phyloP scores from a whole-genome alignment of 2,329 filamentous ascomycete species.

The Paracoccidioides lutzii region DNA sequence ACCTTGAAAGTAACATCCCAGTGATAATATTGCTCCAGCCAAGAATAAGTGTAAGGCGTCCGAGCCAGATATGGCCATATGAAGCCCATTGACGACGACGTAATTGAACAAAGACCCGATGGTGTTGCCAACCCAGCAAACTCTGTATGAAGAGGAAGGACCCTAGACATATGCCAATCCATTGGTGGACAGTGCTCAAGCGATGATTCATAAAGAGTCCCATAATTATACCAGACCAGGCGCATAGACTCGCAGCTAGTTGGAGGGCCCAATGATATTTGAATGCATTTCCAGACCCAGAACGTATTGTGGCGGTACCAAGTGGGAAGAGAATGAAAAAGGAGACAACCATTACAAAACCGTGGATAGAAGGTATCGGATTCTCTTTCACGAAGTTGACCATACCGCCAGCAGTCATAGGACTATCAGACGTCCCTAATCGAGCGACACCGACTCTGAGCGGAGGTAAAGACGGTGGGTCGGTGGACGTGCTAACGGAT shows the following conservation, averaged over 20 bases:
- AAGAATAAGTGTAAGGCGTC: background rate
- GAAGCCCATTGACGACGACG: background rate
- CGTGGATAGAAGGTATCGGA: background rate
- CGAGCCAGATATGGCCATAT: background rate
- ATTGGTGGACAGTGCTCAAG: background rate
- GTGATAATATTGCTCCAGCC: conserved; percentile 1
- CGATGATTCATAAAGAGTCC: background rate
- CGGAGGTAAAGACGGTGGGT: background rate
- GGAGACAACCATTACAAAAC: background rate
- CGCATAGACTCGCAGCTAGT: background rate
- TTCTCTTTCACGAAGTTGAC: background rate
- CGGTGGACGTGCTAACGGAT: background rate
- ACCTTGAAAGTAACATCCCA: background rate
- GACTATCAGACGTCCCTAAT: background rate
- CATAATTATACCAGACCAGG: background rate
- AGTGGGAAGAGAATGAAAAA: conserved; percentile 2
- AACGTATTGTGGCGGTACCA: background rate
- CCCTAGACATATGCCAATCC: background rate
- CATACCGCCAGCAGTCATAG: background rate
- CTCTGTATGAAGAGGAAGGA: background rate
- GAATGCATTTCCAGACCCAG: background rate
- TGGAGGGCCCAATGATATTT: conserved; percentile 1
- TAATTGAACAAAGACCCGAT: background rate
- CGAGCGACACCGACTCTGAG: background rate
- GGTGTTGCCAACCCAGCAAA: background rate